Evolutionary conservation across 2,329 filamentous ascomycete genomes (phyloP).

Genomic region (Calonectria leucothoes): DNA sequence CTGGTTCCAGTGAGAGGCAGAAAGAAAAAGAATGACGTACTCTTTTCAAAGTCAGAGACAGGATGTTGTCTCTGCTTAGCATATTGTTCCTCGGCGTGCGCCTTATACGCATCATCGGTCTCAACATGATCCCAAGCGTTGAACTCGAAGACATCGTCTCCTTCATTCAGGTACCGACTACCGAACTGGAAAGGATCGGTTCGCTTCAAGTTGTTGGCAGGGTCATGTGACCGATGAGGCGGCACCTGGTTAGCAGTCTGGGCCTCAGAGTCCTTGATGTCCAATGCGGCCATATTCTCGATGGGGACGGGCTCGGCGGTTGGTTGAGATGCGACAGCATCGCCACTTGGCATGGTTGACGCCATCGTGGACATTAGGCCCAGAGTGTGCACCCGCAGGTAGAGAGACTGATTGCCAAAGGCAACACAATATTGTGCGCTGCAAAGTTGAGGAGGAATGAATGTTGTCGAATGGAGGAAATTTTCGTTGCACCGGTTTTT

Average conservation of each 20-base stretch:
- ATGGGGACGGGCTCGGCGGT: slow-evolving; percentile 32
- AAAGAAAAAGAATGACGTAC: slow-evolving; percentile 57
- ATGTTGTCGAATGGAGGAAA: slow-evolving; percentile 33
- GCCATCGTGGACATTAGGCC: slow-evolving; percentile 35
- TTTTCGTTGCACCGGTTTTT: slow-evolving; percentile 37
- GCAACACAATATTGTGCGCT: slow-evolving; percentile 29
- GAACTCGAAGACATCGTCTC: slow-evolving; percentile 94
- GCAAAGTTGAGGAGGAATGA: slow-evolving; percentile 32
- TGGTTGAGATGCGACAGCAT: slow-evolving; percentile 29
- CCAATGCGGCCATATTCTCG: slow-evolving; percentile 40
- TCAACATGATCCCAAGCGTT: slow-evolving; percentile 99
- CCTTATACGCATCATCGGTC: slow-evolving; percentile 87
- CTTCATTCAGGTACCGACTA: slow-evolving; percentile 83
- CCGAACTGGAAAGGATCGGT: slow-evolving; percentile 96
- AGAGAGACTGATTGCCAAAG: slow-evolving; percentile 32
- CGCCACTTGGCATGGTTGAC: slow-evolving; percentile 38
- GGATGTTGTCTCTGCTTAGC: slow-evolving; percentile 85
- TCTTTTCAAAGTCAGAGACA: slow-evolving; percentile 93
- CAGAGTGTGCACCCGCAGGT: slow-evolving; percentile 40
- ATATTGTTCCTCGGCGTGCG: slow-evolving; percentile 87
- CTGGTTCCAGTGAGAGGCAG: neutral
- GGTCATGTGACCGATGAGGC: slow-evolving; percentile 77
- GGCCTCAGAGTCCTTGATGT: slow-evolving; percentile 38
- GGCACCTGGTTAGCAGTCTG: slow-evolving; percentile 50
- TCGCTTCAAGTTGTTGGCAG: slow-evolving; percentile 81